Percentiles rank a stretch among this genome's conserved stretches.
Conservation (phyloP, 176 grass and related monocot genomes). For the Triticum monococcum region DNA sequence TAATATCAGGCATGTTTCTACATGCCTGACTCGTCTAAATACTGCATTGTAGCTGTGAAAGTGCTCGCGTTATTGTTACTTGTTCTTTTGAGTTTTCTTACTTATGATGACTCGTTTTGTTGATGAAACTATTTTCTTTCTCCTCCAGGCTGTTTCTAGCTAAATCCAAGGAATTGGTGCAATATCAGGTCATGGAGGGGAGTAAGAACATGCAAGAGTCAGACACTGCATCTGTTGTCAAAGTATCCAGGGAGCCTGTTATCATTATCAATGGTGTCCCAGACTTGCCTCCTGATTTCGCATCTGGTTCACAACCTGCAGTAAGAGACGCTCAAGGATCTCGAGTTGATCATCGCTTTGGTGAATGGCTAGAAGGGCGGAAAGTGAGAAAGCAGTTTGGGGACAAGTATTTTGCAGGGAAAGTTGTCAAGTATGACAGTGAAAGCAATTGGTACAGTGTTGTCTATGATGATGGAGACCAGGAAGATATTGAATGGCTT, state of each 20-base stretch:
- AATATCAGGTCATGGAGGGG: constrained; percentile 48
- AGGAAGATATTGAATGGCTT: constrained; percentile 90
- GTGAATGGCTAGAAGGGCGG: constrained; percentile 79
- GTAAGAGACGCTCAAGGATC: constrained; percentile 24
- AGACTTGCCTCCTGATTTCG: constrained; percentile 33
- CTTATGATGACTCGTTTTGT: constrained; percentile 26
- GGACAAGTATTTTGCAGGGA: constrained; percentile 58
- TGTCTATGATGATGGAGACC: constrained; percentile 83
- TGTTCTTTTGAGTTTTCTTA: constrained; percentile 15
- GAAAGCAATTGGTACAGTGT: constrained; percentile 91
- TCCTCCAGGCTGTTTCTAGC: constrained; percentile 20
- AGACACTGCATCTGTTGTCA: constrained; percentile 40
- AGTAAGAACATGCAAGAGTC: constrained; percentile 27
- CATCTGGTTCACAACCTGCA: constrained; percentile 20
- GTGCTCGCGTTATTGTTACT: constrained; percentile 1
- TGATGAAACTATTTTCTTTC: neutral
- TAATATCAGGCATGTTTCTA: neutral
- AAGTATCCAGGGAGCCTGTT: constrained; percentile 76
- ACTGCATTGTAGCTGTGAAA: constrained; percentile 9
- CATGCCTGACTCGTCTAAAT: too few relatives aligned
- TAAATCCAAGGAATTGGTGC: constrained; percentile 14
- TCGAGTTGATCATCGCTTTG: constrained; percentile 67
- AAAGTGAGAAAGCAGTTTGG: constrained; percentile 78
- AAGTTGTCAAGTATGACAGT: constrained; percentile 64
- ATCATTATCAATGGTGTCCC: constrained; percentile 84